Conservation (phyloP, 2,329 filamentous ascomycete species). For the Leptoxyphium fumago region DNA sequence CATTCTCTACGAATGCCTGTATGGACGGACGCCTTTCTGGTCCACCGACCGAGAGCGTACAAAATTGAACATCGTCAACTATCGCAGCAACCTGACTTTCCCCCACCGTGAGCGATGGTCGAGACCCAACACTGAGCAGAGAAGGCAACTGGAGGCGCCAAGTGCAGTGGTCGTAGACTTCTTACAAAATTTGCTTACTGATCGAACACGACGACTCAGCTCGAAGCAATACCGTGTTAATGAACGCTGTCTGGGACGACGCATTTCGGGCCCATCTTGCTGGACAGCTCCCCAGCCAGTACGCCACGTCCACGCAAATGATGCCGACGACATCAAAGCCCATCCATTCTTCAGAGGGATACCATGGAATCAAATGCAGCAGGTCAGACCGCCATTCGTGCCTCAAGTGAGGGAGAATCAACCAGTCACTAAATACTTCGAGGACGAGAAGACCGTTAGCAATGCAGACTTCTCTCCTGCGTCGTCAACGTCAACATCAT, state of each 20-base stretch:
- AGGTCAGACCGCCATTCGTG: slow-evolving; percentile 60
- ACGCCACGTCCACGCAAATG: slow-evolving; percentile 58
- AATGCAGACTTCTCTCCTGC: slow-evolving; percentile 17
- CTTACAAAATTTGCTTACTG: slow-evolving; percentile 55
- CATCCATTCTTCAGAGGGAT: slow-evolving; percentile 77
- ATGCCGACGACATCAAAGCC: slow-evolving; percentile 76
- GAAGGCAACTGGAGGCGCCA: slow-evolving; percentile 33
- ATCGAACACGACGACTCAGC: slow-evolving; percentile 61
- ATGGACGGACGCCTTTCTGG: slow-evolving; percentile 80
- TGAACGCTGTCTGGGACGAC: slow-evolving; percentile 29
- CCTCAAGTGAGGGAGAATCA: slow-evolving; percentile 47
- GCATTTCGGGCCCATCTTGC: slow-evolving; percentile 41
- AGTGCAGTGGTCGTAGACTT: slow-evolving; percentile 63
- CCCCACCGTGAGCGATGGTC: slow-evolving; percentile 41
- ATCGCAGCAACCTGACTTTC: slow-evolving; percentile 56
- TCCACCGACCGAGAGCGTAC: slow-evolving; percentile 69
- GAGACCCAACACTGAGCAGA: slow-evolving; percentile 31
- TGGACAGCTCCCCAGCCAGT: slow-evolving; percentile 4
- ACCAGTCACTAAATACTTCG: slow-evolving; percentile 67
- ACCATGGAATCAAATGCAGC: slow-evolving; percentile 62
- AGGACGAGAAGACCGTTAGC: slow-evolving; percentile 58
- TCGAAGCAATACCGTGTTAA: slow-evolving; percentile 59
- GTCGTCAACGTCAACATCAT: slow-evolving; percentile 10
- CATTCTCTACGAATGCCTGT: slow-evolving; percentile 88
- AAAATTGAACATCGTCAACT: slow-evolving; percentile 70